Conservation (phyloP, 768 basidiomycete species). For the Pholiota microspora region DNA sequence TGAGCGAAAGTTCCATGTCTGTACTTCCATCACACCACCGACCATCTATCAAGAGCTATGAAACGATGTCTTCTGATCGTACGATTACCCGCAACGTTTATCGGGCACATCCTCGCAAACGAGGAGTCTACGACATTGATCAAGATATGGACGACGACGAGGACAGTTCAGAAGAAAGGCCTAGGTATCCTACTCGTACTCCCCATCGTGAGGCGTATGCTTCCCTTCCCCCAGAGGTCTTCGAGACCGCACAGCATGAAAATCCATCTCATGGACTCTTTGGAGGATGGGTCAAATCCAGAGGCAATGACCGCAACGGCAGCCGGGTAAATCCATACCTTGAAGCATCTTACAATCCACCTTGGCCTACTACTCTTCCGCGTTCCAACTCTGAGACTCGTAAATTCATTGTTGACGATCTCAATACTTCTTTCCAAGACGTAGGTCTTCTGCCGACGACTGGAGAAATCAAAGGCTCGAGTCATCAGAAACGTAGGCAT, state of each 20-base stretch:
- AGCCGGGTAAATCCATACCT: constrained; percentile 17
- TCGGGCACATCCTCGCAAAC: constrained; percentile 21
- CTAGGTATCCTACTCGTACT: constrained; percentile 41
- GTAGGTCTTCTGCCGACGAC: constrained; percentile 72
- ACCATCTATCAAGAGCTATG: constrained; percentile 16
- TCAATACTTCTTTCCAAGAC: constrained; percentile 76
- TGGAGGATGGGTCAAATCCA: constrained; percentile 22
- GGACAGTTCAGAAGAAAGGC: constrained; percentile 24
- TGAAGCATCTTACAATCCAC: constrained; percentile 32
- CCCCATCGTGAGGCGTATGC: constrained; percentile 65
- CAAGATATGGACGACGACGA: constrained; percentile 35
- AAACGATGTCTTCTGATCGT: constrained; percentile 21
- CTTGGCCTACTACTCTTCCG: constrained; percentile 67
- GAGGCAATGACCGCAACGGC: constrained; percentile 18
- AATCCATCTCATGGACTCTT: constrained; percentile 24
- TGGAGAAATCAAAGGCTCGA: constrained; percentile 26
- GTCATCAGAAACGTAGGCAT: constrained; percentile 18
- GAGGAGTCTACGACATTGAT: constrained; percentile 27
- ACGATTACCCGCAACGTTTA: constrained; percentile 16
- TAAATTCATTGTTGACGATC: constrained; percentile 62
- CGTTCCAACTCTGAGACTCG: constrained; percentile 67
- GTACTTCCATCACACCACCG: constrained; percentile 13
- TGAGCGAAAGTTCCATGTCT: constrained; percentile 8
- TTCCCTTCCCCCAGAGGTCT: constrained; percentile 51
- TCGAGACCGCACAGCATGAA: constrained; percentile 40